Evolutionary conservation across 805 yeast species (phyloP), one percentile per base, ranked within the genome.

Genomic region (Kluyveromyces nonfermentans): DNA sequence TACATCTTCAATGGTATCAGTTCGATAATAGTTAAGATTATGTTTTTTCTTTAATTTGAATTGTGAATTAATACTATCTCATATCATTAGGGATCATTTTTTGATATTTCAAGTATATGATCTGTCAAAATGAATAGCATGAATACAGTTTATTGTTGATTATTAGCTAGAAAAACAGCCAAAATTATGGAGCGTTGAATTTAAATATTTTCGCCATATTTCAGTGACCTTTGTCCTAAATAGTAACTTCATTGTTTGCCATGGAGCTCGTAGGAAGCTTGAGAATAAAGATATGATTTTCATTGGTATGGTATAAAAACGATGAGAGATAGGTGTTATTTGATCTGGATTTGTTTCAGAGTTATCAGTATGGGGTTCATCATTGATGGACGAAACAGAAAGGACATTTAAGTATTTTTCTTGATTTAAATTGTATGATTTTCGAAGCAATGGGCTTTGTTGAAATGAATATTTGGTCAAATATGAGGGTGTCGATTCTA

Each of bases 401-500:
- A 38, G 34, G 21, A 38, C 22, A 7, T 31, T 28, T 38, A 38
- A 18, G 7, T 33, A 38, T 2, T 18, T 22, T 14, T 38, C 22
- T 10, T n/a, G 6, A n/a, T 30, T 6, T 15, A 30, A 9, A 12
- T 38, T 38, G 30, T n/a, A 19, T n/a, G 41, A 38, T 15, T 38
- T 38, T 19, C 31, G 30, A 9, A 38, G 34, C 25, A 38, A 31
- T 14, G 41, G 41, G n/a, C 41, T 38, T 38, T 15, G 34, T 22
- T 32, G 34, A 12, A 4, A n/a, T 16, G 17, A 16, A 33, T 16
- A 33, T 33, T 33, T 15, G 20, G 17, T 33, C 10, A 33, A 16
- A 16, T 16, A 16, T 12, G 41, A 33, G 9, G 41, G 41, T n/a
- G 41, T 38, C 15, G 41, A 38, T 19, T 38, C 34, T 34, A 38